A percentile compares a stretch with the other conserved stretches of the same genome.
Evolutionary conservation across 176 grass and related monocot genomes (phyloP).

Genomic region (Bolboschoenus planiculmis): DNA sequence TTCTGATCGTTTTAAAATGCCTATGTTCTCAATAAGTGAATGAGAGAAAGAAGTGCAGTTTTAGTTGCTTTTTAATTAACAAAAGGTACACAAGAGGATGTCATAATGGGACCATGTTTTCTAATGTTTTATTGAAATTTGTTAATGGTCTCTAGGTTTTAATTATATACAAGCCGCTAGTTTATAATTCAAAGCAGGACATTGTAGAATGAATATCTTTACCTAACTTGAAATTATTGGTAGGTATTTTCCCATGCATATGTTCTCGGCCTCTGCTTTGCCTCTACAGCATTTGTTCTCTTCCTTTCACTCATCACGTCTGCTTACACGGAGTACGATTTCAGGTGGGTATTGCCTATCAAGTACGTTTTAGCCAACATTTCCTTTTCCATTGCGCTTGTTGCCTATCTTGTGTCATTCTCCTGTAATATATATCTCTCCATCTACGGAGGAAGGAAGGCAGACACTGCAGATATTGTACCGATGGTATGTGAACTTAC

Average conservation of each 20-base stretch:
- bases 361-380: conserved; percentile 20
- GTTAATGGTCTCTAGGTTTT: not conserved
- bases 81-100: not conserved
- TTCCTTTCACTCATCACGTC: conserved; percentile 30
- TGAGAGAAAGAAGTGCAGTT: not conserved
- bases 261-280: conserved; percentile 22
- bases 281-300: conserved; percentile 16
- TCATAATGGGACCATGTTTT: not conserved
- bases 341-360: conserved; percentile 1
- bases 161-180: not conserved
- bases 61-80: not conserved
- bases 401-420: conserved; percentile 19
- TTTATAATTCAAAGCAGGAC: not conserved
- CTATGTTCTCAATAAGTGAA: not conserved
- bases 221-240: not conserved
- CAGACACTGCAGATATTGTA: not conserved
- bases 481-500: conserved; percentile 20
- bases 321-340: conserved; percentile 28
- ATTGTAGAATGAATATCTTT: not conserved
- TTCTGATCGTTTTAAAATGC: not conserved
- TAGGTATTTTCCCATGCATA: conserved; percentile 27
- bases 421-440: conserved; percentile 23
- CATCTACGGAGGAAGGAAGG: conserved; percentile 22
- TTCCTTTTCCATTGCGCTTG: conserved; percentile 17
- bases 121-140: not conserved